Conservation (phyloP, 495 filamentous ascomycete species). For the Penicillium egyptiacum region DNA sequence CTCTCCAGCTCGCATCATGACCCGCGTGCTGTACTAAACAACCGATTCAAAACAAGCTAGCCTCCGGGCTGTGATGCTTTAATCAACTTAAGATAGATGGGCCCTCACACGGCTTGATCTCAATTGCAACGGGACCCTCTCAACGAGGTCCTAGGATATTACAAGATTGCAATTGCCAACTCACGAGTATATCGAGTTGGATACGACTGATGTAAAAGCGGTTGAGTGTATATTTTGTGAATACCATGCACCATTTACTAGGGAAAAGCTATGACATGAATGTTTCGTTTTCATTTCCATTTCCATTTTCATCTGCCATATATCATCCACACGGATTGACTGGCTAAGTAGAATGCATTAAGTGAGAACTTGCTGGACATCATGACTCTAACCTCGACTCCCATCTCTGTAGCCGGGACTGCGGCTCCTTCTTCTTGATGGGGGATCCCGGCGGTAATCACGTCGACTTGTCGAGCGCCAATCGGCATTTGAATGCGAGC, state of each 20-base stretch:
- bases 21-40: constrained; percentile 77
- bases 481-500: constrained; percentile 21
- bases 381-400: constrained; percentile 12
- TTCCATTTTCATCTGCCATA: not conserved
- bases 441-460: constrained; percentile 36
- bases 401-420: constrained; percentile 38
- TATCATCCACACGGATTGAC: not conserved
- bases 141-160: constrained; percentile 23
- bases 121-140: constrained; percentile 15
- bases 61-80: constrained; percentile 11
- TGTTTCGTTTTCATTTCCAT: constrained; percentile 4
- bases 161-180: constrained; percentile 2
- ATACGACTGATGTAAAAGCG: constrained; percentile 3
- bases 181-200: constrained; percentile 3
- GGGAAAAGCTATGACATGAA: constrained; percentile 20
- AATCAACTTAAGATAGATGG: constrained; percentile 30
- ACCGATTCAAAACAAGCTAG: constrained; percentile 6
- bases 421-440: constrained; percentile 40
- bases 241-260: constrained; percentile 4
- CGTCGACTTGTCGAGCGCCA: constrained; percentile 26
- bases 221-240: constrained; percentile 6
- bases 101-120: constrained; percentile 2
- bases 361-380: not conserved
- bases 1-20: constrained; percentile 72
- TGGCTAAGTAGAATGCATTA: not conserved